Conservation (phyloP, 805 yeast genomes). For the Candida argentea region DNA sequence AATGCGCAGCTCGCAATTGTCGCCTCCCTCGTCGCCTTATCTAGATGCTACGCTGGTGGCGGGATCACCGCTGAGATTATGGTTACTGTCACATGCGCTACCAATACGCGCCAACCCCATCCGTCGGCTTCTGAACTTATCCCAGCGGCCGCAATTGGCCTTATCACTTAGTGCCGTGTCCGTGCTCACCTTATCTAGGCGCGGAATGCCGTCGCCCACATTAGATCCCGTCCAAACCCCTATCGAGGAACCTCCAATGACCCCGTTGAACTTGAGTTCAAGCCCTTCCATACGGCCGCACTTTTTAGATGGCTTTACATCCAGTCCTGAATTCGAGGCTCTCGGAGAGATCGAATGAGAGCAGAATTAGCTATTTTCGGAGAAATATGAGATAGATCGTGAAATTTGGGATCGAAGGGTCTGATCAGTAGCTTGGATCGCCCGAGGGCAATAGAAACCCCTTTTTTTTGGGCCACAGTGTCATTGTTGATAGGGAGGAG, state of each 20-base stretch:
- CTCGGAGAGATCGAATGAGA: too few species aligned
- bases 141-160: conserved; percentile 14
- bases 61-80: conserved; percentile 47
- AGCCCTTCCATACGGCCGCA: conserved; percentile 1
- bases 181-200: conserved; percentile 2
- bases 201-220: conserved; percentile 14
- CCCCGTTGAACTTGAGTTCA: conserved; percentile 19
- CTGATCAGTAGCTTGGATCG: too few species aligned
- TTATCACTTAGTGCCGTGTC: conserved; percentile 1
- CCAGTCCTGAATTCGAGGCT: too few species aligned
- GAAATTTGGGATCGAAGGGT: too few species aligned
- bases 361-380: too few species aligned
- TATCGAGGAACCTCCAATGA: conserved; percentile 33
- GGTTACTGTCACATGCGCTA: conserved; percentile 45
- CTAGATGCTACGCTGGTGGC: conserved; percentile 42
- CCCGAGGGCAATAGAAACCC: too few species aligned
- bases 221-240: conserved; percentile 35
- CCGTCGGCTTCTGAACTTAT: too few species aligned
- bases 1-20: not conserved
- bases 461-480: too few species aligned
- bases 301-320: not conserved
- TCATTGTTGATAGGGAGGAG: too few species aligned
- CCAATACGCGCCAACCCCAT: conserved; percentile 23
- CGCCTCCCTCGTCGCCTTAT: conserved; percentile 28
- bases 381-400: too few species aligned